These are phyloP conservation scores for Centella asiatica DNA, from an alignment of 129 eudicot species.

Conservation along the genomic window DNA sequence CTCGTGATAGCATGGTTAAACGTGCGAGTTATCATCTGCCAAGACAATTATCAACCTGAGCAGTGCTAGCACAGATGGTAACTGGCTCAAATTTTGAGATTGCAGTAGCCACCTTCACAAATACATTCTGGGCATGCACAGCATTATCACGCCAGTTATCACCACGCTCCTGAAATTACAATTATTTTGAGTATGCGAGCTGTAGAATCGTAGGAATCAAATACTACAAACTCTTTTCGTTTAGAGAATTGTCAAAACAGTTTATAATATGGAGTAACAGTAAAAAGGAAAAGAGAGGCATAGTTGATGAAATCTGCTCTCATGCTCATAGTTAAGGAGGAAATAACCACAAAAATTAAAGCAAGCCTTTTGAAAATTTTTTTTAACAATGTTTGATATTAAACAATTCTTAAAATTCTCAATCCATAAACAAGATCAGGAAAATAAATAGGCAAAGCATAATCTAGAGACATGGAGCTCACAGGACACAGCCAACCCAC, in stretches of 20 bases:
- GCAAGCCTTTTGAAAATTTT: no score
- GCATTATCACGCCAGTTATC: constrained; percentile 90
- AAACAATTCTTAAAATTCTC: no score
- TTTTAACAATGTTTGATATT: no score
- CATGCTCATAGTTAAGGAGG: neutral
- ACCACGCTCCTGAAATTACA: constrained; percentile 59
- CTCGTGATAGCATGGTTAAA: neutral
- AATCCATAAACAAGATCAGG: neutral
- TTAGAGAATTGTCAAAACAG: no score
- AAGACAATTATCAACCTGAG: constrained; percentile 42
- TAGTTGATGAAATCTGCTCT: no score
- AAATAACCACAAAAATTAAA: no score
- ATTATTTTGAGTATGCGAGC: no score
- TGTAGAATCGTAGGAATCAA: no score
- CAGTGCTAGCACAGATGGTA: constrained; percentile 74
- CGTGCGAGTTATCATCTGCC: constrained; percentile 5
- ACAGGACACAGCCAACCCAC: no score
- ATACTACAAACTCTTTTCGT: neutral
- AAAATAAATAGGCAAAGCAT: neutral
- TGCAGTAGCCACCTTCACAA: constrained; percentile 69
- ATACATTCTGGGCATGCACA: constrained; percentile 54
- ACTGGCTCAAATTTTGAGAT: constrained; percentile 85
- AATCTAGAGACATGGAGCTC: no score
- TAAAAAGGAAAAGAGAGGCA: no score
- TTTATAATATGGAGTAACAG: no score